phyloP scores from a whole-genome alignment of 2,329 filamentous ascomycete species.

The Pseudogymnoascus sp. region DNA sequence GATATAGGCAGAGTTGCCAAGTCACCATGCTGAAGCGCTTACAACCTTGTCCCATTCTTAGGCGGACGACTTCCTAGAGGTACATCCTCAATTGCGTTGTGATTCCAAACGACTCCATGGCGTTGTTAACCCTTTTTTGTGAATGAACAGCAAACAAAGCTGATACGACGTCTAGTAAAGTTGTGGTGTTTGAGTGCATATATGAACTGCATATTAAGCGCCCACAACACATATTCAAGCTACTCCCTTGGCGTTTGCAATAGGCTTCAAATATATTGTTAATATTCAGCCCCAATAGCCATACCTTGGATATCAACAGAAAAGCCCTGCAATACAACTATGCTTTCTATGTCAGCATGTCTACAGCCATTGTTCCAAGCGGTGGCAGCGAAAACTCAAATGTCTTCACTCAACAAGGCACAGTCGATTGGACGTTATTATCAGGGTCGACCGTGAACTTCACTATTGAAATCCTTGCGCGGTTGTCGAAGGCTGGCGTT shows the following conservation, averaged over 20 bases:
- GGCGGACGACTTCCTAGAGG: not conserved
- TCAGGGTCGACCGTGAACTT: slow-evolving; percentile 15
- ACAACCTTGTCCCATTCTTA: not conserved
- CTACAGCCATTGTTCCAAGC: not conserved
- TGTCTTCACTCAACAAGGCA: slow-evolving; percentile 12
- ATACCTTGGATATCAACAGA: not conserved
- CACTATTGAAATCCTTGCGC: slow-evolving; percentile 14
- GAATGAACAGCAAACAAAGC: not conserved
- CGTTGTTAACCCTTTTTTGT: not conserved
- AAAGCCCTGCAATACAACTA: not conserved
- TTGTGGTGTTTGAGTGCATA: not conserved
- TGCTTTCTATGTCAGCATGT: not conserved
- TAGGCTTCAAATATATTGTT: not conserved
- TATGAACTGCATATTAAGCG: not conserved
- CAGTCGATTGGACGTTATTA: slow-evolving; percentile 19
- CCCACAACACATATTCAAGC: not conserved
- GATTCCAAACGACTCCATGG: not conserved
- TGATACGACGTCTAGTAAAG: not conserved
- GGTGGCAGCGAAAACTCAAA: not conserved
- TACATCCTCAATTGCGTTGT: not conserved
- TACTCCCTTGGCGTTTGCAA: not conserved
- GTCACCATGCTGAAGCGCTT: not conserved
- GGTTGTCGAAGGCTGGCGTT: slow-evolving; percentile 17
- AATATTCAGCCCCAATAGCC: not conserved
- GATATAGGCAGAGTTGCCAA: not conserved